Evolutionary conservation across 2,329 filamentous ascomycete species (phyloP).

Genomic region (Juglanconis oblonga): DNA sequence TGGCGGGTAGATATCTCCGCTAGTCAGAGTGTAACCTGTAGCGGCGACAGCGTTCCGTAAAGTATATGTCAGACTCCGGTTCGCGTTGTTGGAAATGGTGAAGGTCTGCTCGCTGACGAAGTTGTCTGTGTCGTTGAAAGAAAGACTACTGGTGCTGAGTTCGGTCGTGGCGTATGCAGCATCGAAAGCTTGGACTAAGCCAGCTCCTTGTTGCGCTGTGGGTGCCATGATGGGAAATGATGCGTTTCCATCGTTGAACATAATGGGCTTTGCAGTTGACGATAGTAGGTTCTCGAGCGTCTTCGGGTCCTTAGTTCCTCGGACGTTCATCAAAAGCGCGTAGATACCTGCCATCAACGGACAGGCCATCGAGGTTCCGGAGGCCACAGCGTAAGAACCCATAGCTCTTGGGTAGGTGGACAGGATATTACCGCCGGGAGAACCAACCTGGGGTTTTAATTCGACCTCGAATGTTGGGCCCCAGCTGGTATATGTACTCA

Average conservation of each 20-base stretch:
- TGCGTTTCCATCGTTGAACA: slow-evolving; percentile 43
- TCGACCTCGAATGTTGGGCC: slow-evolving; percentile 45
- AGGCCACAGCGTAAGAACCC: slow-evolving; percentile 45
- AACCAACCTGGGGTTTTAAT: slow-evolving; percentile 45
- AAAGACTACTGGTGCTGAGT: slow-evolving; percentile 54
- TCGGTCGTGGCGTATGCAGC: slow-evolving; percentile 53
- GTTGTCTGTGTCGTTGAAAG: slow-evolving; percentile 64
- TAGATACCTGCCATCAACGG: slow-evolving; percentile 50
- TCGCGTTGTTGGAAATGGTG: slow-evolving; percentile 52
- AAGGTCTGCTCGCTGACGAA: slow-evolving; percentile 48
- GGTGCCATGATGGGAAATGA: slow-evolving; percentile 45
- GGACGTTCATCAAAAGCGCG: slow-evolving; percentile 51
- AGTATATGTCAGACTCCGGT: slow-evolving; percentile 46
- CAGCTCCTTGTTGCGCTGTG: slow-evolving; percentile 58
- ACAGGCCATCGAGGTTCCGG: slow-evolving; percentile 54
- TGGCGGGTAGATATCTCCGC: slow-evolving; percentile 32
- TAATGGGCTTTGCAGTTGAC: slow-evolving; percentile 45
- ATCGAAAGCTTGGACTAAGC: slow-evolving; percentile 58
- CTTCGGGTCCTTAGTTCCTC: slow-evolving; percentile 48
- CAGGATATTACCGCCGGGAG: slow-evolving; percentile 48
- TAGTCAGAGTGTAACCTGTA: slow-evolving; percentile 51
- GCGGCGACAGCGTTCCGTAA: slow-evolving; percentile 48
- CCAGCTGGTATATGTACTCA: slow-evolving; percentile 40
- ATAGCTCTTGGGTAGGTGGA: slow-evolving; percentile 45
- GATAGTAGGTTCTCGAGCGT: slow-evolving; percentile 48